Evolutionary conservation across 2,329 filamentous ascomycete genomes (phyloP), one percentile per base, ranked within the genome.

Genomic region (Pseudogymnoascus sp.): DNA sequence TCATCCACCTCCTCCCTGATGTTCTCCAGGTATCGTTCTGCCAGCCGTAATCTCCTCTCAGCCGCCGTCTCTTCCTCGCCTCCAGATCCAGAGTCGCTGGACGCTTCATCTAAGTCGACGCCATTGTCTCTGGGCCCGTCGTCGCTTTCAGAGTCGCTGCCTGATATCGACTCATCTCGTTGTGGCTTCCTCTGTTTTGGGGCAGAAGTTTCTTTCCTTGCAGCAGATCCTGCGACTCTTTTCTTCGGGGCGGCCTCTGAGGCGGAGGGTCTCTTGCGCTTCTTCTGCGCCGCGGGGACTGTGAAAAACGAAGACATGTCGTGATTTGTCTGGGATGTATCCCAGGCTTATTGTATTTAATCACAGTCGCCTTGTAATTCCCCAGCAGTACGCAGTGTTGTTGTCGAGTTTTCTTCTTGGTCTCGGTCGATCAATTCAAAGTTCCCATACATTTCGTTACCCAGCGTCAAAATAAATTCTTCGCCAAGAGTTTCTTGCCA

Each of bases 241-340:
- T 87, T 88, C 74, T 86, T 86, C 1, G 85, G 82, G 5, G 75
- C 50, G 5, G 75, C 50, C 61, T 85, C 81, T 14, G 78, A 73
- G 26, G 81, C 80, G 63, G 79, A 75, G 6, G 79, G 72, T 65
- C 93, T 84, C 81, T 97, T 97, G 71, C 95, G 83, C 82, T 97
- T 97, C 79, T 90, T 91, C 73, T 93, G 89, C 61, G 89, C 88
- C 42, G 89, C 89, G 5, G 95, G 92, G 40, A 88, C 80, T 61
- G 93, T 96, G 78, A 99, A 99, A 78, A 97, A 99, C 40, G 93
- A 96, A 72, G 93, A 96, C 93, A 96, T 96, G 61, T 35, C 26
- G 29, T 67, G 59, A 59, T 59, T 59, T 29, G 16, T 60, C 40
- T 37, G 44, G 44, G 38, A 40, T 61, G n/a, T 40, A 38, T 61